Conservation (phyloP, 202 grass and related monocot genomes). For the Zoysia matrella region DNA sequence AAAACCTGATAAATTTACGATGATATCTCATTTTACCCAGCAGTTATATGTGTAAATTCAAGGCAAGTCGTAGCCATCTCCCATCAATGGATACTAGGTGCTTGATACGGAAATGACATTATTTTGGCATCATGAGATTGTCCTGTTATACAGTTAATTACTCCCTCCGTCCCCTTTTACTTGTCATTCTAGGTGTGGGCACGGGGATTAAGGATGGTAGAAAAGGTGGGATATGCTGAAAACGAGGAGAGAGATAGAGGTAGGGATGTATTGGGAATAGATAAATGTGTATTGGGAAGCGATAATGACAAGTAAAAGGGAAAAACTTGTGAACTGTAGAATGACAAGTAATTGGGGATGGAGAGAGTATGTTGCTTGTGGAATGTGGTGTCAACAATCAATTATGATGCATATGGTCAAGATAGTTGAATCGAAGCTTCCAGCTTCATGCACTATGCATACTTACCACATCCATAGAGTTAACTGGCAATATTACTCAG, state of each 20-base stretch:
- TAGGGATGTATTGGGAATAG: no score
- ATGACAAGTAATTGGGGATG: no score
- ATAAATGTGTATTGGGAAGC: no score
- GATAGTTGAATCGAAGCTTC: slow-evolving; percentile 12
- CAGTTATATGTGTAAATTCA: neutral
- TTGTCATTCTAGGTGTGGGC: no score
- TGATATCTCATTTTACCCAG: slow-evolving; percentile 13
- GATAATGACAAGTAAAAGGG: no score
- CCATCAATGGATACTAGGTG: neutral
- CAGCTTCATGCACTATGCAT: slow-evolving; percentile 8
- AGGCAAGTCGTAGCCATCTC: neutral
- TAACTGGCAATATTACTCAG: neutral
- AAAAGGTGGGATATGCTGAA: no score
- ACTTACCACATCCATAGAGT: neutral
- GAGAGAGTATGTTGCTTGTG: no score
- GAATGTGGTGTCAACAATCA: neutral
- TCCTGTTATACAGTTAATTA: neutral
- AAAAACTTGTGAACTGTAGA: no score
- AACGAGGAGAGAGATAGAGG: no score
- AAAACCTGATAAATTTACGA: neutral
- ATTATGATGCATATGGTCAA: neutral
- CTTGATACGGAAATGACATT: neutral
- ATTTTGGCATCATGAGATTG: neutral
- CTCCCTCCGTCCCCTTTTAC: no score
- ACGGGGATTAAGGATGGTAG: no score